Conservation (phyloP, 345 rosid species). For the Combretum micranthum region DNA sequence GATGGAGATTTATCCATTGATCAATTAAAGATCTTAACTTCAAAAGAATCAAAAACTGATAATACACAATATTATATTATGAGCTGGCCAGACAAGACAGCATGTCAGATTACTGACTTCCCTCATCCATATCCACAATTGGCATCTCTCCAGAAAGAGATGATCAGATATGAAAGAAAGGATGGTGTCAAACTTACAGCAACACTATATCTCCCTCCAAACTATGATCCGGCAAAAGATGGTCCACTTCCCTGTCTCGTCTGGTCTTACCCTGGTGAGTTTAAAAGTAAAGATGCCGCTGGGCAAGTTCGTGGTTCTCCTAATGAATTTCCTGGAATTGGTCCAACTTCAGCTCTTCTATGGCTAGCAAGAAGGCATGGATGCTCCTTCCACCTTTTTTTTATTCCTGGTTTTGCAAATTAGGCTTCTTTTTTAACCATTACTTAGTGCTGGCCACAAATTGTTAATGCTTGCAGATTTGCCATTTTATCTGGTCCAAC, state of each 20-base stretch:
- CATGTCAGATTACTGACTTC: conserved; percentile 71
- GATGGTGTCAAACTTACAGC: conserved; percentile 97
- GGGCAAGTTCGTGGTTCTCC: conserved; percentile 99
- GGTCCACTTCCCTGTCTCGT: conserved; percentile 92
- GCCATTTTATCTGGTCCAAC: conserved; percentile 98
- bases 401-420: background rate
- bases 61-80: conserved; percentile 83
- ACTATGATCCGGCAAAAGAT: conserved; percentile 79
- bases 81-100: conserved; percentile 81
- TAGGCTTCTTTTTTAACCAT: background rate
- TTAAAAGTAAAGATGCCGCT: conserved; percentile 99
- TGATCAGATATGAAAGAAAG: conserved; percentile 92
- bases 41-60: conserved; percentile 93
- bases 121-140: conserved; percentile 97
- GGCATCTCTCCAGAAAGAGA: conserved; percentile 89
- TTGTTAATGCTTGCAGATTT: conserved; percentile 38
- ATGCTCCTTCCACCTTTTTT: conserved; percentile 9
- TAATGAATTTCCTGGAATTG: conserved; percentile 93
- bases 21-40: conserved; percentile 73
- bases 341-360: conserved; percentile 90
- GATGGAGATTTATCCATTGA: conserved; percentile 64
- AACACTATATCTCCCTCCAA: conserved; percentile 87
- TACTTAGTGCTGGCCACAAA: background rate
- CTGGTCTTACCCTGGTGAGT: conserved; percentile 99
- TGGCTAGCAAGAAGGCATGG: conserved; percentile 97